Base-by-base conservation (phyloP, 257 asterid species). In the Hygrophila difformis region DNA sequence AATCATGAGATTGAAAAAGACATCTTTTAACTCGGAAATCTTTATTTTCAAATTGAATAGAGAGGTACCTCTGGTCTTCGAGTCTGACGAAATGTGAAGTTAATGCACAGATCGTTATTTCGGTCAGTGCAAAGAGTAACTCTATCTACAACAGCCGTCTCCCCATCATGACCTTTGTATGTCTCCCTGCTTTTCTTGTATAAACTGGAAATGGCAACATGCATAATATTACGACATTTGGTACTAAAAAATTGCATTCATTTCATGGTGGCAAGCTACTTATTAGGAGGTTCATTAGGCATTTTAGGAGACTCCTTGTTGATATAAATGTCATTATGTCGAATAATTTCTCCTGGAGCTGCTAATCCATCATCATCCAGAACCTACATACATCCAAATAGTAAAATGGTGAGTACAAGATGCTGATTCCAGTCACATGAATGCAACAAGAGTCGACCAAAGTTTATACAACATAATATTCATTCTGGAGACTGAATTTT, bases 311-410 rank as follows among this genome's bases (percentile, higher is more conserved):
- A 39, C 67, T 77, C 73, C 74, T 78, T 89, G 73, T 82, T 82
- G 53, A 85, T 56, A 65, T 73, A 82, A 40, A 79, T 44, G 61
- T 89, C 93, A 23, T 50, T 49, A 16, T 72, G 68, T 40, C 88
- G 81, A 72, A 89, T 75, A 55, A 73, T 77, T 70, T 82, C 77
- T 66, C 98, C 98, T 34, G 98, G 98, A 74, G 98, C 65, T 62
- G 93, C 98, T 21, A 85, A 15, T 66, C 98, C 98, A 72, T 89
- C 98, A 53, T 77, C 77, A 70, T 89, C 96, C 69, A 89, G 61
- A 72, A 80, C 74, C 93, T 87, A 77, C 50, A 59, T 16, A 61
- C 28, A 54, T 35, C 28, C 53, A 16, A 63, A 60, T 22, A 45
- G 29, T 59, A 31, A 46, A 23, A 56, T 53, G 47, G 37, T 16